Evolutionary conservation across 148 eudicot genomes (phyloP).

Genomic region (Chenopodium quinoa): DNA sequence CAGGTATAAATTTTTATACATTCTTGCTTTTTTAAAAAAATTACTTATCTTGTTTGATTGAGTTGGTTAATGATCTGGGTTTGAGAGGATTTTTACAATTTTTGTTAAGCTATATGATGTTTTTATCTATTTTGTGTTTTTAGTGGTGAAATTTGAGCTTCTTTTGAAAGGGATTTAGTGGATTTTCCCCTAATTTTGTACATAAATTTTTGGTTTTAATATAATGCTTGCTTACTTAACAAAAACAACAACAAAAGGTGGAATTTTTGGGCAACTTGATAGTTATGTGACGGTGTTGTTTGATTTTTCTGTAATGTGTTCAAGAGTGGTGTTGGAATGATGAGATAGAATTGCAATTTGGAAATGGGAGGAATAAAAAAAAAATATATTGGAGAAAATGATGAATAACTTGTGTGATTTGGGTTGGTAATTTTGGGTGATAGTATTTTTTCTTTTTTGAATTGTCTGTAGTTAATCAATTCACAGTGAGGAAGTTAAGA

Average conservation of each 20-base stretch:
- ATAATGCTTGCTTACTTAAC: too few species aligned
- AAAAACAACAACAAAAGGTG: background rate
- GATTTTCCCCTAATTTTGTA: too few species aligned
- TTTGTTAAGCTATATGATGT: background rate
- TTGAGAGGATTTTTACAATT: background rate
- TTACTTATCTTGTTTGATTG: background rate
- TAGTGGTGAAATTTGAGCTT: too few species aligned
- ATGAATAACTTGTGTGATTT: background rate
- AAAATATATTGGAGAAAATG: background rate
- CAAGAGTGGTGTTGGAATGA: background rate
- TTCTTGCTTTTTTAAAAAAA: background rate
- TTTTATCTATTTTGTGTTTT: background rate
- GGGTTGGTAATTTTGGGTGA: background rate
- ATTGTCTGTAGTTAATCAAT: background rate
- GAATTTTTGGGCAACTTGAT: background rate
- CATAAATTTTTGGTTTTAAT: too few species aligned
- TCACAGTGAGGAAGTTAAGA: background rate
- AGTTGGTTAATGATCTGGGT: background rate
- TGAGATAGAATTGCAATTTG: background rate
- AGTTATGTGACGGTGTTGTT: background rate
- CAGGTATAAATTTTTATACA: constrained; percentile 45
- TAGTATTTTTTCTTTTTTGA: background rate
- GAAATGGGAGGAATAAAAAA: background rate
- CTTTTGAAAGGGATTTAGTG: background rate
- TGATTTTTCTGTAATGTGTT: background rate